Percentiles rank a stretch among this genome's conserved stretches.
phyloP scores from a whole-genome alignment of 495 filamentous ascomycete genomes.

The Aspergillus nanangensis region DNA sequence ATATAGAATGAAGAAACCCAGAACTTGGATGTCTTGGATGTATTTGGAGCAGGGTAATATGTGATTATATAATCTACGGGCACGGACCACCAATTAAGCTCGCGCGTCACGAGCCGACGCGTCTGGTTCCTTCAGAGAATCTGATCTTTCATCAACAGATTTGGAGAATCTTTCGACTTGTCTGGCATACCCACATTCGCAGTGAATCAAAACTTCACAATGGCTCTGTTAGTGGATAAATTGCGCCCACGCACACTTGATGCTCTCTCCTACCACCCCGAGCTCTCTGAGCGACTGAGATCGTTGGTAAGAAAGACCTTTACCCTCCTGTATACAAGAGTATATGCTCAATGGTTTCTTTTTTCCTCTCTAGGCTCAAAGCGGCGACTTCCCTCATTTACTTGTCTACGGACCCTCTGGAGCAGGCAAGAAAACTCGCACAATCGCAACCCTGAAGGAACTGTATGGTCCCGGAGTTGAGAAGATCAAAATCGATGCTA shows the following conservation, averaged over 20 bases:
- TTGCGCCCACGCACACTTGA: slow-evolving; percentile 88
- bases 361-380: slow-evolving; percentile 65
- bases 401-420: slow-evolving; percentile 95
- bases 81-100: slow-evolving; percentile 41
- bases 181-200: too few relatives aligned
- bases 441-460: slow-evolving; percentile 88
- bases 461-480: slow-evolving; percentile 89
- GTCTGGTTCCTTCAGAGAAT: slow-evolving; percentile 19
- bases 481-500: slow-evolving; percentile 95
- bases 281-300: slow-evolving; percentile 80
- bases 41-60: too few relatives aligned
- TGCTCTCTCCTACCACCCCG: slow-evolving; percentile 78
- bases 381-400: slow-evolving; percentile 93
- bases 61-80: too few relatives aligned
- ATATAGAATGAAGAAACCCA: background rate
- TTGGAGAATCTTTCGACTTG: background rate
- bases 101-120: slow-evolving; percentile 33
- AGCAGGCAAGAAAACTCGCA: slow-evolving; percentile 95
- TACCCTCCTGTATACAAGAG: background rate
- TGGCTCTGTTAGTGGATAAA: slow-evolving; percentile 90
- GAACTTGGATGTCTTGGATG: too few relatives aligned
- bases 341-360: slow-evolving; percentile 2
- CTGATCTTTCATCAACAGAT: background rate
- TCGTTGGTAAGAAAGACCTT: slow-evolving; percentile 64
- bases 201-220: slow-evolving; percentile 23